Base-by-base conservation (phyloP, 306 rosid genomes). In the Senna tora region DNA sequence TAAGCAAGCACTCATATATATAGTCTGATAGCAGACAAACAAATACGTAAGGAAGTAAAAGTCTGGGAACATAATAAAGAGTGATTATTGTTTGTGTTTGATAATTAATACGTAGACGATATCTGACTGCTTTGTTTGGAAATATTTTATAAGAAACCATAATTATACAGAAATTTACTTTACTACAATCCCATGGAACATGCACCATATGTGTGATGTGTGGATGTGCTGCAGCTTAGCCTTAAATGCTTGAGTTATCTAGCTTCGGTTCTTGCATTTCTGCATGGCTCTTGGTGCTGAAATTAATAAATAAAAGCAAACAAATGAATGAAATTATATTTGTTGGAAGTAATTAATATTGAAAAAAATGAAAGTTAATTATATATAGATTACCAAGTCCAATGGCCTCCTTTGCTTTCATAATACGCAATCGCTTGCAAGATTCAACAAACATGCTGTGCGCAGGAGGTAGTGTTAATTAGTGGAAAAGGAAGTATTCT, bases 351-450 rank as follows among this genome's bases (percentile, higher is more conserved):
- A n/a, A n/a, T n/a, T n/a, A n/a, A n/a, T n/a, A n/a, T n/a, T n/a
- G n/a, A n/a, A n/a, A n/a, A n/a, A n/a, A n/a, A n/a, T n/a, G n/a
- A n/a, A n/a, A n/a, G n/a, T n/a, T n/a, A n/a, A n/a, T n/a, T n/a
- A n/a, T n/a, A n/a, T n/a, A n/a, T n/a, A n/a, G n/a, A n/a, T n/a
- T 25, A 25, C 98, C 93, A 11, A 93, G 89, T 62, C 92, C 94
- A 87, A 88, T 85, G 15, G 98, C 98, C 84, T 93, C 98, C 77
- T 84, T 90, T 79, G 96, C 96, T 83, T 89, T 93, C 97, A 89
- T 93, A 68, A 93, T 93, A 64, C 96, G 90, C 80, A 90, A 49
- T 75, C 97, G 93, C 81, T 88, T 93, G 92, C 98, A 93, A 56
- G 98, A 88, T 65, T 86, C 93, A 64, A 93, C 96, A 77, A 93